These are phyloP conservation scores for Avena sativa DNA, from an alignment of 176 grass and related monocot genomes.

Conservation along the genomic window DNA sequence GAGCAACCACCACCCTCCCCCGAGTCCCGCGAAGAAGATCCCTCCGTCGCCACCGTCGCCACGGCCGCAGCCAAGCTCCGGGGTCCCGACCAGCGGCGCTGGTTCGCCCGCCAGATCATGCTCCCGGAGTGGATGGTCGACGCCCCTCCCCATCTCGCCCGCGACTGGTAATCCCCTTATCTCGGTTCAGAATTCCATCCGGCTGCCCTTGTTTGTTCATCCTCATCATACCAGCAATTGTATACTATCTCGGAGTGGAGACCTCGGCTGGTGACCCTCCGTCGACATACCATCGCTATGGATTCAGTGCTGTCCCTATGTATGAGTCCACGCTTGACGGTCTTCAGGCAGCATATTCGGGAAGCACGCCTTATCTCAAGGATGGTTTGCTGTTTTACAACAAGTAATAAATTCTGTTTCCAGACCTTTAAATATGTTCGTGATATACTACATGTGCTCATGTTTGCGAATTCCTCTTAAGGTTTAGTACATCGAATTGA, in stretches of 20 bases:
- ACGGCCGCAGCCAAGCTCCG: constrained; percentile 32
- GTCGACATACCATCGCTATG: constrained; percentile 69
- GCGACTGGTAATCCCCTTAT: constrained; percentile 60
- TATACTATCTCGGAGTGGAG: no score
- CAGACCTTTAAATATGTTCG: constrained; percentile 7
- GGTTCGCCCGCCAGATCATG: constrained; percentile 90
- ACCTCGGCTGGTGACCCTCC: constrained; percentile 75
- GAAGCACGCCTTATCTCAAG: constrained; percentile 63
- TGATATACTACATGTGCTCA: background rate
- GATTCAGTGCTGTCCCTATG: constrained; percentile 67
- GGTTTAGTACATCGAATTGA: background rate
- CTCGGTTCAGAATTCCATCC: background rate
- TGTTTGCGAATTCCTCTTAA: background rate
- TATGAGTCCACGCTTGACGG: constrained; percentile 64
- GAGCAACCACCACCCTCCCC: constrained; percentile 17
- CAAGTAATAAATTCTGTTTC: constrained; percentile 71
- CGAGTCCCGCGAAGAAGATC: background rate
- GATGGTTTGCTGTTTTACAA: constrained; percentile 90
- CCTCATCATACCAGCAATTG: no score
- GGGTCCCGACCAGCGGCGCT: constrained; percentile 54
- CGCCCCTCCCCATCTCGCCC: constrained; percentile 33
- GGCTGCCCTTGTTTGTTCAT: no score
- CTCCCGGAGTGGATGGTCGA: background rate
- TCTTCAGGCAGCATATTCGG: constrained; percentile 72
- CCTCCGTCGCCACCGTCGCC: no score